phyloP scores from a whole-genome alignment of 306 rosid genomes.

The Pyrus communis region DNA sequence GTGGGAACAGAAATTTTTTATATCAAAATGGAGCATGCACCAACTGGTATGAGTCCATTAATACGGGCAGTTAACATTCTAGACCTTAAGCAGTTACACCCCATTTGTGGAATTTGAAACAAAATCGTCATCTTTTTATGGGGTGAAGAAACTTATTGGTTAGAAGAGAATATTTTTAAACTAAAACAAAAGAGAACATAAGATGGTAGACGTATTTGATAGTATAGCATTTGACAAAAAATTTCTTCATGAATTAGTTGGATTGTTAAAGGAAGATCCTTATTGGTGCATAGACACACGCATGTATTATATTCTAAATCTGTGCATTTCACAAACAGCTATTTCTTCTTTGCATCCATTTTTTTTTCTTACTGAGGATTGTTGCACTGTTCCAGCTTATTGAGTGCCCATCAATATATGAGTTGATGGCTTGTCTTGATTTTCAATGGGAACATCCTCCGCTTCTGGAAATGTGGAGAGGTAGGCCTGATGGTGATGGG shows the following conservation, averaged over 20 bases:
- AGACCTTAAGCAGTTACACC: background rate
- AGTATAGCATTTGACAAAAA: background rate
- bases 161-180: background rate
- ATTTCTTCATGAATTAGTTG: background rate
- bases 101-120: background rate
- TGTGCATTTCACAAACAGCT: background rate
- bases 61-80: background rate
- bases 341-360: background rate
- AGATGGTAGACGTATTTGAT: background rate
- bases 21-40: slow-evolving; percentile 99
- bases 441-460: slow-evolving; percentile 72
- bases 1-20: slow-evolving; percentile 79
- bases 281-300: background rate
- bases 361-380: background rate
- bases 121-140: background rate
- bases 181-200: background rate
- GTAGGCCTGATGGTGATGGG: slow-evolving; percentile 45
- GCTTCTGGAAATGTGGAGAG: slow-evolving; percentile 70
- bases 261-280: background rate
- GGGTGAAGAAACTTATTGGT: background rate
- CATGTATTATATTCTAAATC: background rate
- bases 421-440: slow-evolving; percentile 59
- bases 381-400: slow-evolving; percentile 58
- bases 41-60: slow-evolving; percentile 62
- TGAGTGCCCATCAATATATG: slow-evolving; percentile 91